These are phyloP conservation scores for Penicillium cosmopolitanum DNA, from an alignment of 495 filamentous ascomycete species.

Conservation along the genomic window DNA sequence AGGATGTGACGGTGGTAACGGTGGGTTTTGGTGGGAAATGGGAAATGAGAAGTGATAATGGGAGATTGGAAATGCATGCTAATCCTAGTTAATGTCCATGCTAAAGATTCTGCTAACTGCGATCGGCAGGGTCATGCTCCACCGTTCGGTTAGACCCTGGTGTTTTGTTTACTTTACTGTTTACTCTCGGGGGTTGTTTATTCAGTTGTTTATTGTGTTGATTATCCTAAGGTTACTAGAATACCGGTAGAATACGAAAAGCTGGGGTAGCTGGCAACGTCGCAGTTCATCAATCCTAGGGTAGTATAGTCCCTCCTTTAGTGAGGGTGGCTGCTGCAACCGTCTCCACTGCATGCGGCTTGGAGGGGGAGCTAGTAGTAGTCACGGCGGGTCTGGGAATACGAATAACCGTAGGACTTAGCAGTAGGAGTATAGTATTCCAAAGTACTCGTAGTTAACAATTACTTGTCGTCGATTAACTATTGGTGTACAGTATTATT, in stretches of 20 bases:
- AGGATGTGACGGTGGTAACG: constrained; percentile 27
- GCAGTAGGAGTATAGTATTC: too few species aligned
- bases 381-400: not conserved
- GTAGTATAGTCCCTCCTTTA: not conserved
- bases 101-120: not conserved
- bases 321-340: not conserved
- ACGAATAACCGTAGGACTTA: not conserved
- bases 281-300: too few species aligned
- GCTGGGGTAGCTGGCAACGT: too few species aligned
- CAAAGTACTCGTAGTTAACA: too few species aligned
- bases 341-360: not conserved
- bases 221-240: not conserved
- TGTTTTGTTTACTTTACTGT: not conserved
- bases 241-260: too few species aligned
- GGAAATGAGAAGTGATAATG: not conserved
- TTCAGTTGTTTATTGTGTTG: not conserved
- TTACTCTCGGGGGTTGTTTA: not conserved
- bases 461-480: too few species aligned
- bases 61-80: too few species aligned
- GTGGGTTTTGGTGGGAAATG: constrained; percentile 11
- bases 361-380: not conserved
- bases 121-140: constrained; percentile 9
- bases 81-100: too few species aligned
- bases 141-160: not conserved
- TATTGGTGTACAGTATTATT: too few species aligned